These are phyloP conservation scores for Daldinia eschscholtzii DNA, from an alignment of 2,329 filamentous ascomycete genomes.

Conservation along the genomic window DNA sequence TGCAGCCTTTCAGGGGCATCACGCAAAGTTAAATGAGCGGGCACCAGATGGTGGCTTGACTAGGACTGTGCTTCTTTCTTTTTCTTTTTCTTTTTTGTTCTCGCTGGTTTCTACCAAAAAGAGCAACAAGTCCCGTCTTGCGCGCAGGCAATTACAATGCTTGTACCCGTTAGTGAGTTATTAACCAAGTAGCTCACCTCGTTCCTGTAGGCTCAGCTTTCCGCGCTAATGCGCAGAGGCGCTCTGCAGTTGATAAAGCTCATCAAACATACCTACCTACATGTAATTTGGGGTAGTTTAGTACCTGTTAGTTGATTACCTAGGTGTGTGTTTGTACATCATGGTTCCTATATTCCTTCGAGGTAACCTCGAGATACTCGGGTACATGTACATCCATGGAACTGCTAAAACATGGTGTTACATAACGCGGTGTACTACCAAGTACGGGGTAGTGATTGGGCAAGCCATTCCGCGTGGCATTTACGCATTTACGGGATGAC, in stretches of 20 bases:
- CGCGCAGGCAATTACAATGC: too few relatives aligned
- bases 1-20: not conserved
- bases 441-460: not conserved
- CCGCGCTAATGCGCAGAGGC: constrained; percentile 2
- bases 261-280: not conserved
- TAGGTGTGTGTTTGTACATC: too few relatives aligned
- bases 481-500: not conserved
- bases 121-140: not conserved
- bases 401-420: not conserved
- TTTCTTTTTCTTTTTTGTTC: too few relatives aligned
- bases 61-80: constrained; percentile 1
- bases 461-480: not conserved
- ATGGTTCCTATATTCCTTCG: not conserved
- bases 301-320: not conserved
- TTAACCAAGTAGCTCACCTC: not conserved
- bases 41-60: not conserved
- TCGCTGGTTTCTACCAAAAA: not conserved
- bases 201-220: not conserved
- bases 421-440: not conserved
- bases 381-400: not conserved
- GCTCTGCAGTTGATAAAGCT: not conserved
- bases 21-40: constrained; percentile 2
- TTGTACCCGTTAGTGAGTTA: too few relatives aligned
- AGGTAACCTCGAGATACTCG: not conserved
- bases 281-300: not conserved